phyloP scores from a whole-genome alignment of 2,329 filamentous ascomycete species.

The Pyrenophora graminea region DNA sequence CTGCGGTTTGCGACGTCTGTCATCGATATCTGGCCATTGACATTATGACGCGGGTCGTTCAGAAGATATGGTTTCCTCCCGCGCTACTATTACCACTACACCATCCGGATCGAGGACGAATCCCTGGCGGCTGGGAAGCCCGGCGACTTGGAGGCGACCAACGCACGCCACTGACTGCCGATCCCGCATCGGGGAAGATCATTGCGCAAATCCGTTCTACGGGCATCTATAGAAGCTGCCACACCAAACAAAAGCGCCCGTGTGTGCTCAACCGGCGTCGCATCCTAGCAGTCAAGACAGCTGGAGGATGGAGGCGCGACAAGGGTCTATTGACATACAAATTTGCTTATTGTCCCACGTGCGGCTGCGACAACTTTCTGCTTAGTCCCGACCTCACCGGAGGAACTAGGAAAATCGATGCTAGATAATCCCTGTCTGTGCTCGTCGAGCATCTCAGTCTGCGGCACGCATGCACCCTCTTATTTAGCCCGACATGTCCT shows the following conservation, averaged over 20 bases:
- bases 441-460: constrained; percentile 16
- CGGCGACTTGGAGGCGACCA: constrained; percentile 21
- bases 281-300: constrained; percentile 23
- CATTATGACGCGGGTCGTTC: not conserved
- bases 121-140: constrained; percentile 21
- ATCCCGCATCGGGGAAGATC: constrained; percentile 20
- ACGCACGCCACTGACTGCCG: constrained; percentile 29
- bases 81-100: constrained; percentile 10
- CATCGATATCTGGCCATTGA: not conserved
- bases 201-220: constrained; percentile 20
- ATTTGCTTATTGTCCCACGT: constrained; percentile 23
- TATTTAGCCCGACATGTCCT: constrained; percentile 28
- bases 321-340: constrained; percentile 5
- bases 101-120: constrained; percentile 13
- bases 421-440: constrained; percentile 15
- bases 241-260: constrained; percentile 33
- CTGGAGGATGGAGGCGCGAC: constrained; percentile 20
- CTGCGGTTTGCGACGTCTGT: too few relatives aligned
- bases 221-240: constrained; percentile 26
- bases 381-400: constrained; percentile 11
- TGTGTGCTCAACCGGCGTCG: constrained; percentile 19
- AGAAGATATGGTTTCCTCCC: not conserved
- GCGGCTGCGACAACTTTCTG: constrained; percentile 11
- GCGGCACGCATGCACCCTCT: constrained; percentile 21
- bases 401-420: constrained; percentile 30